Evolutionary conservation across 2,329 filamentous ascomycete genomes (phyloP), one percentile per base, ranked within the genome.

Genomic region (Aspergillus sp.): DNA sequence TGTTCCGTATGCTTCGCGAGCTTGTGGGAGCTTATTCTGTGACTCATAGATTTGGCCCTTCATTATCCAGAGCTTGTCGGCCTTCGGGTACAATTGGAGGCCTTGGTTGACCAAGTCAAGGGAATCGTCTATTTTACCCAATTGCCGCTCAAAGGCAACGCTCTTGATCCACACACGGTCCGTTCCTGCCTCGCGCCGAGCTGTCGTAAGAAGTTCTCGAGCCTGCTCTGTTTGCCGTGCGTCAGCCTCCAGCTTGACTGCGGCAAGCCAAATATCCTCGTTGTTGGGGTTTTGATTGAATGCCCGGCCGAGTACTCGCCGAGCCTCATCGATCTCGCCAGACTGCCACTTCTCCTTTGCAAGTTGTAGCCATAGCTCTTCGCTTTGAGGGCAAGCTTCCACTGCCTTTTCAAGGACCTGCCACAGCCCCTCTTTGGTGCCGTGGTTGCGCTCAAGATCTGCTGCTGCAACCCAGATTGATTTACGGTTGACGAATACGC

Each of bases 141-240:
- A 81, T 65, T 96, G 91, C 14, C 95, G 86, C 75, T 99, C 95
- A 69, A 96, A 96, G 0, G 92, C 90, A 11, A 95, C 91, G 67
- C 90, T 93, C 79, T 97, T 96, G 81, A 96, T 95, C 89, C 93
- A 99, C 7, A 99, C 93, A 47, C 95, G 90, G 70, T 98, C 95
- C 0, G 95, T 99, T 2, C 93, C 91, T 1, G 95, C 93, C 73
- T 96, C 90, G 57, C 90, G 86, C 55, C 95, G 87, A 21, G 95
- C 95, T 12, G 90, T 89, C 53, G 87, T 85, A 40, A 99, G 83
- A 23, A 99, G 85, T 60, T 89, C 85, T 45, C 93, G 84, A 1
- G 95, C 95, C 70, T 95, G 87, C 39, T 92, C 89, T 41, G 86
- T 87, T 68, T 96, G 87, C 44, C 87, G 85, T 60, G 91, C 93